Percentiles rank a stretch among this genome's conserved stretches.
These are phyloP conservation scores for Paratinospora sagittata DNA, from an alignment of 164 flowering plant species.

Conservation along the genomic window DNA sequence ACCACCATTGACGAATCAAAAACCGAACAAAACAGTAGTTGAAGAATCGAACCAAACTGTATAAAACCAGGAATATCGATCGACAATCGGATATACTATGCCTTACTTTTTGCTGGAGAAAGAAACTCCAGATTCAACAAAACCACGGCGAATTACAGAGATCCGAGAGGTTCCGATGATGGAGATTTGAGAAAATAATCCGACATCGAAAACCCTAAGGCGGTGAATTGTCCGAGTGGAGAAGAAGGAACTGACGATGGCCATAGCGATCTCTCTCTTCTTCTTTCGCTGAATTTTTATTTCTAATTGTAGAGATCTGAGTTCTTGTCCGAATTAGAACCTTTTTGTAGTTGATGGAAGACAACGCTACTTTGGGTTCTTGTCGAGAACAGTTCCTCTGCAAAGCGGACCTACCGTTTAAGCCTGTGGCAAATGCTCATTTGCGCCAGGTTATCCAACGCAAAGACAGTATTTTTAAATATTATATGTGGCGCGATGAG, in stretches of 20 bases:
- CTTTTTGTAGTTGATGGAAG: neutral
- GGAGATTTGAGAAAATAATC: slow-evolving; percentile 7
- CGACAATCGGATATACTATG: neutral
- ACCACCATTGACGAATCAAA: neutral
- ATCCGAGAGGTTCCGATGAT: slow-evolving; percentile 1
- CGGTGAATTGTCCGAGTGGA: slow-evolving; percentile 14
- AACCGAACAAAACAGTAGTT: neutral
- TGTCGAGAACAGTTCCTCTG: neutral
- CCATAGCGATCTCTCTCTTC: slow-evolving; percentile 12
- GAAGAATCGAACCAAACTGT: neutral
- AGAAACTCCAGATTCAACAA: slow-evolving; percentile 2
- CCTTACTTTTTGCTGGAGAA: slow-evolving; percentile 19
- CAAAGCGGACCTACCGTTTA: too few species aligned
- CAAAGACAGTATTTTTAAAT: too few species aligned
- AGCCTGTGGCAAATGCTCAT: too few species aligned
- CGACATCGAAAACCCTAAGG: slow-evolving; percentile 16
- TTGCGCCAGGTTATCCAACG: too few species aligned
- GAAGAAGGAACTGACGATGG: slow-evolving; percentile 19
- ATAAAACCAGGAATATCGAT: neutral
- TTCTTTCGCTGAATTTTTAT: neutral
- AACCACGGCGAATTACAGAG: slow-evolving; percentile 14
- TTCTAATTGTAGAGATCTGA: neutral
- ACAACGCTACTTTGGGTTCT: neutral
- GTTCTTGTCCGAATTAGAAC: neutral
- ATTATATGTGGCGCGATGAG: too few species aligned